Evolutionary conservation across 2,329 filamentous ascomycete species (phyloP), one percentile per base, ranked within the genome.

Genomic region (Pseudogymnoascus sp.): DNA sequence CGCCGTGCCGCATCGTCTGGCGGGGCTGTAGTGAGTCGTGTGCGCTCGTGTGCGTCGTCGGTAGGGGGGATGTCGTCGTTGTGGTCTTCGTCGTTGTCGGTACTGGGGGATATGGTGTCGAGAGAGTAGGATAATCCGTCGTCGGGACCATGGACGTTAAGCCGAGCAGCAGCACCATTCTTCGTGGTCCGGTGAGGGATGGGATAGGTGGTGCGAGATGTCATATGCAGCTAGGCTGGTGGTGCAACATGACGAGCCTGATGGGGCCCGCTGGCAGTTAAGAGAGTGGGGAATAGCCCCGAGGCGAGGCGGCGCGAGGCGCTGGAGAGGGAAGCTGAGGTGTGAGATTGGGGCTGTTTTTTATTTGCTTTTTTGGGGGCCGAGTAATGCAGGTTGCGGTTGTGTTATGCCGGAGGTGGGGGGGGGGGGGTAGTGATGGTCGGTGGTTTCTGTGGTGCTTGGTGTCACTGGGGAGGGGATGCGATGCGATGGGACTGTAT

Each of bases 101-200:
- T 33, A 33, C 31, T 71, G 67, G 63, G 56, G 35, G 56, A 60
- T 6, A 35, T 33, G 21, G 42, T 31, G 56, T 61, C 44, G 44
- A 56, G 50, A 59, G 60, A 44, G 59, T 64, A 56, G 23, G 50
- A 56, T 28, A 31, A 18, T 65, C 63, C 62, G 63, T 66, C 63
- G 60, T 66, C 33, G 59, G 60, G 10, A 62, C 56, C 21, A 59
- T 44, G 44, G 53, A 33, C 14, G 40, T 64, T 25, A n/a, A 31
- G 50, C 40, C 40, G 40, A 10, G 50, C 50, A 18, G 50, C 23
- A 56, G 3, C 31, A 33, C 31, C 31, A 56, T 56, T 56, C 31
- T 28, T 35, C 14, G 50, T 6, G 23, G 50, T 31, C 25, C 31
- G 50, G 50, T 18, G 14, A 31, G 50, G 23, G 50, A 35, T 31